Conservation (phyloP, 345 rosid species). For the Diplotaxis tenuifolia region DNA sequence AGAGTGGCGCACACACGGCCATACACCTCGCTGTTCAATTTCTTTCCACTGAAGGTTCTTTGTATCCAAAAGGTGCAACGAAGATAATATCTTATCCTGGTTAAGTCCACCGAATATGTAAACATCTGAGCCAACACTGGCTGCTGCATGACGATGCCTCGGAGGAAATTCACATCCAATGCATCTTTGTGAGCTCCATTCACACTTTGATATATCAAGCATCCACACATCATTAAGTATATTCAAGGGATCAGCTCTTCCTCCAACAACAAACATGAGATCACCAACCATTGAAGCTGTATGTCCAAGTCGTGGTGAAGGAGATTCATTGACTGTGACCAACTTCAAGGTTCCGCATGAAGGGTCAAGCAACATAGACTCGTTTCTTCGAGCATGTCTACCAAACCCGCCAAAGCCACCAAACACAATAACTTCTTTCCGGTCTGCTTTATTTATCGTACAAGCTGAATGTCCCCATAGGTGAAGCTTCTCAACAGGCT, state of each 20-base stretch:
- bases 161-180: constrained; percentile 59
- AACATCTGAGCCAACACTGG: constrained; percentile 62
- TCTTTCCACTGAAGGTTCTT: constrained; percentile 61
- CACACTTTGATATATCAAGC: constrained; percentile 43
- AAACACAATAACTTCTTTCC: constrained; percentile 51
- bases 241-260: constrained; percentile 73
- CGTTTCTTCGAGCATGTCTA: constrained; percentile 83
- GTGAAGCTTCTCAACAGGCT: constrained; percentile 72
- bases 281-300: constrained; percentile 68
- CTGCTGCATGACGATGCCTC: constrained; percentile 92
- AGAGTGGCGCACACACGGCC: constrained; percentile 86
- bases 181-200: constrained; percentile 63
- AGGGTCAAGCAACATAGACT: constrained; percentile 62
- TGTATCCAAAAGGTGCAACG: constrained; percentile 57
- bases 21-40: constrained; percentile 48
- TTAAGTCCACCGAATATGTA: constrained; percentile 80
- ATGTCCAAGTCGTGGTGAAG: constrained; percentile 84
- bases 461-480: constrained; percentile 92
- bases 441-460: constrained; percentile 32
- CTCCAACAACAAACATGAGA: constrained; percentile 73
- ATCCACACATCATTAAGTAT: constrained; percentile 78
- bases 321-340: constrained; percentile 43
- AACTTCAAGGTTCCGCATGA: constrained; percentile 45
- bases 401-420: constrained; percentile 97
- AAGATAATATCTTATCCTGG: constrained; percentile 52